Conservation (phyloP, 495 filamentous ascomycete species). For the Aspergillus baeticus region DNA sequence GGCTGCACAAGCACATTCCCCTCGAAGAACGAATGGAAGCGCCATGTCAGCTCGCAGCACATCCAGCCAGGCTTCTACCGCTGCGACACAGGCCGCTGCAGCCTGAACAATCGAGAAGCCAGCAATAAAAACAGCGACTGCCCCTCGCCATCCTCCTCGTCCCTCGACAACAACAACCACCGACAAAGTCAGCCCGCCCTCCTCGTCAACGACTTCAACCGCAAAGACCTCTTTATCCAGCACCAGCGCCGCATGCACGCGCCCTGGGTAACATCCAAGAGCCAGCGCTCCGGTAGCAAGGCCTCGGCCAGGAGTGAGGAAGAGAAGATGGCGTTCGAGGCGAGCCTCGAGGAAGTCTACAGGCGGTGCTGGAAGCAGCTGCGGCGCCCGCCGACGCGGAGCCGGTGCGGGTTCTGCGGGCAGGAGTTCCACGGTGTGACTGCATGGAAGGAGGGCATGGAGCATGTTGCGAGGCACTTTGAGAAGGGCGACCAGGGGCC, state of each 20-base stretch:
- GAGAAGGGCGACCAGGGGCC: constrained; percentile 48
- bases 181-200: constrained; percentile 44
- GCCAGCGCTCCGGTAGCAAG: constrained; percentile 22
- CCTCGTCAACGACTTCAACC: constrained; percentile 72
- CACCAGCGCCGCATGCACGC: constrained; percentile 93
- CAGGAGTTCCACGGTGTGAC: constrained; percentile 56
- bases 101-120: constrained; percentile 29
- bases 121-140: too few relatives aligned
- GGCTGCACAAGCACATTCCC: constrained; percentile 84
- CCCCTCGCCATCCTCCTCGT: background rate
- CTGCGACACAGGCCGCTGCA: constrained; percentile 69
- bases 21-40: constrained; percentile 97
- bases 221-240: constrained; percentile 91
- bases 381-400: constrained; percentile 58
- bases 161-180: constrained; percentile 73
- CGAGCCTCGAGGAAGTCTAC: constrained; percentile 47
- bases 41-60: constrained; percentile 82
- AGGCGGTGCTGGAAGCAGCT: constrained; percentile 57
- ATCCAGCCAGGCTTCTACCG: constrained; percentile 75
- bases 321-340: constrained; percentile 39
- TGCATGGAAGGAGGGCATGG: constrained; percentile 83
- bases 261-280: constrained; percentile 40
- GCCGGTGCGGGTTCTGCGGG: constrained; percentile 69
- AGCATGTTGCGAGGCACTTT: constrained; percentile 84
- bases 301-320: constrained; percentile 39